Evolutionary conservation across 805 yeast genomes (phyloP).

Genomic region (Cyberlindnera amylophila): DNA sequence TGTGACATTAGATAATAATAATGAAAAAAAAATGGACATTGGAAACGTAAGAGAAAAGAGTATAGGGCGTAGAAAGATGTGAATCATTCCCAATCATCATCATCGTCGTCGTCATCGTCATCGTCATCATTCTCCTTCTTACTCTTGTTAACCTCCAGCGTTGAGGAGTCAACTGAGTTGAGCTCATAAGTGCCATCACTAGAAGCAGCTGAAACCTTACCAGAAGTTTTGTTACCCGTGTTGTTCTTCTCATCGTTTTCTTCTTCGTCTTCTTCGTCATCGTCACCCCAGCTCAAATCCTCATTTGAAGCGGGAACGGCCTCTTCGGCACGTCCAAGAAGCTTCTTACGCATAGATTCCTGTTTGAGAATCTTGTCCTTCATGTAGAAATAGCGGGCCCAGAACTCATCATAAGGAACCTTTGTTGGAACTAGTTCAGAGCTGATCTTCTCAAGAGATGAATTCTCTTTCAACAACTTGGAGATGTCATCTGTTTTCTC

Average conservation of each 20-base stretch:
- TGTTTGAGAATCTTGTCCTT: conserved; percentile 23
- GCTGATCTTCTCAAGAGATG: conserved; percentile 38
- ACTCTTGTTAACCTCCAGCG: conserved; percentile 29
- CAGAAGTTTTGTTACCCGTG: background rate
- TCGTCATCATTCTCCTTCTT: conserved; percentile 4
- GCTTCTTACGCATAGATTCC: conserved; percentile 61
- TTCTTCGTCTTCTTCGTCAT: conserved; percentile 19
- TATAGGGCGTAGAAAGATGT: background rate
- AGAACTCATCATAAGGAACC: conserved; percentile 58
- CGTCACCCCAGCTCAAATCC: conserved; percentile 19
- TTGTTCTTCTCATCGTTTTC: conserved; percentile 7
- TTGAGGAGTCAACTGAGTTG: conserved; percentile 35
- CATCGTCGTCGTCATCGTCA: conserved; percentile 30
- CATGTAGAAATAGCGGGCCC: conserved; percentile 69
- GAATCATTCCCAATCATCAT: conserved; percentile 58
- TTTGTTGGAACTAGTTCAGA: conserved; percentile 63
- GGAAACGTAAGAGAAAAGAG: background rate
- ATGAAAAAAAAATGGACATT: background rate
- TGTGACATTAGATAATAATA: background rate
- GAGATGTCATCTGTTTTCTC: conserved; percentile 49
- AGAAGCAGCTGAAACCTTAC: conserved; percentile 27
- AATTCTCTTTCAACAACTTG: conserved; percentile 35
- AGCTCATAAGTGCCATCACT: conserved; percentile 38
- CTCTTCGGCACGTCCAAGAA: conserved; percentile 27
- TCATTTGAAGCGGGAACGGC: conserved; percentile 10